Evolutionary conservation across 257 asterid genomes (phyloP).

Genomic region (Scutellaria barbata): DNA sequence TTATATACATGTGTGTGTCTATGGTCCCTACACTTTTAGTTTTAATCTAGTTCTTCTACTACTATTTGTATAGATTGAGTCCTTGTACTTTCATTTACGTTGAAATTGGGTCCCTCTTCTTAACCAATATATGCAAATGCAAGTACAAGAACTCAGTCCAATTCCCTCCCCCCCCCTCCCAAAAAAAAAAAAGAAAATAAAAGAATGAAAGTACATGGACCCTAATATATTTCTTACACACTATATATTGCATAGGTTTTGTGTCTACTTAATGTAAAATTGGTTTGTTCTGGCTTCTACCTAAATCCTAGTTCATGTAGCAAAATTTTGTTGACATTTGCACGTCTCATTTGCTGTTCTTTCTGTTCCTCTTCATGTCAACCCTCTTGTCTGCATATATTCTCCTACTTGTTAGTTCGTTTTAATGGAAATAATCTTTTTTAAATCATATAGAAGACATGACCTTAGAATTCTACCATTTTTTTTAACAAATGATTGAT

Average conservation of each 20-base stretch:
- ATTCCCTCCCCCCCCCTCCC: too few relatives aligned
- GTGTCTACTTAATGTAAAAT: neutral
- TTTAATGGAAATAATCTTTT: too few relatives aligned
- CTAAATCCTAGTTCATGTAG: constrained; percentile 10
- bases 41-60: too few relatives aligned
- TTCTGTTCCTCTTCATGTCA: neutral
- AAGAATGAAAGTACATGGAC: too few relatives aligned
- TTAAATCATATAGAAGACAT: neutral
- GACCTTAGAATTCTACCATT: constrained; percentile 10
- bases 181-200: too few relatives aligned
- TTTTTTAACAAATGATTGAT: neutral
- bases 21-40: neutral
- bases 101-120: too few relatives aligned
- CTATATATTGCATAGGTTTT: neutral
- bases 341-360: neutral
- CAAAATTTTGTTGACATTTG: neutral
- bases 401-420: neutral
- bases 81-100: too few relatives aligned
- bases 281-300: neutral
- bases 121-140: too few relatives aligned
- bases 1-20: too few relatives aligned
- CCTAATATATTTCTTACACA: too few relatives aligned
- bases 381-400: neutral
- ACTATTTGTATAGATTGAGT: too few relatives aligned
- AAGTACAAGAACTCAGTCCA: too few relatives aligned